Conservation (phyloP, 805 yeast species). For the Metschnikowia drakensbergensis region DNA sequence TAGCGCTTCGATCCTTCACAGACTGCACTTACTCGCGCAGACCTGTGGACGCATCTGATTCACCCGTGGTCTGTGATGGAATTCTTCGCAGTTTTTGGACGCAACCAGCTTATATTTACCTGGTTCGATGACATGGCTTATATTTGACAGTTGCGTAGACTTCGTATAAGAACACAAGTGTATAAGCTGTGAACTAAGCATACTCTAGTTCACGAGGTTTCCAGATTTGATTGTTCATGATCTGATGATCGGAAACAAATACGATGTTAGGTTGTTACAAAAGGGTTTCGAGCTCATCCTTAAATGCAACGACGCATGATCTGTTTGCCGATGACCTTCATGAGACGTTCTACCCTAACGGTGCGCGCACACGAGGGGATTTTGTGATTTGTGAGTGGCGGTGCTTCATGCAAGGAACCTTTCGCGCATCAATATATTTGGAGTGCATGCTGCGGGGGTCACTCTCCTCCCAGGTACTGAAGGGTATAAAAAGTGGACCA, state of each 20-base stretch:
- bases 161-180: too few species aligned
- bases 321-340: background rate
- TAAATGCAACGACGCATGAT: background rate
- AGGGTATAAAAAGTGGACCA: slow-evolving; percentile 1
- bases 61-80: too few species aligned
- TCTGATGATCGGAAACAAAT: too few species aligned
- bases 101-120: too few species aligned
- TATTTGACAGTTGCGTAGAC: too few species aligned
- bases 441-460: slow-evolving; percentile 5
- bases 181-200: too few species aligned
- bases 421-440: background rate
- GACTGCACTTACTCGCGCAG: slow-evolving; percentile 1
- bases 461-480: background rate
- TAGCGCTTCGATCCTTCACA: background rate
- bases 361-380: background rate
- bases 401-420: background rate
- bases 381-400: background rate
- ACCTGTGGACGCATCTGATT: too few species aligned
- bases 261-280: too few species aligned
- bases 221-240: too few species aligned
- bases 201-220: too few species aligned
- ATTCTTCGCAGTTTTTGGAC: too few species aligned
- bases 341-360: background rate
- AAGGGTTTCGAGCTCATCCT: background rate
- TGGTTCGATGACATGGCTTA: too few species aligned